These are phyloP conservation scores for Trichoderma aggressivum DNA, from an alignment of 2,329 filamentous ascomycete species.

Conservation along the genomic window DNA sequence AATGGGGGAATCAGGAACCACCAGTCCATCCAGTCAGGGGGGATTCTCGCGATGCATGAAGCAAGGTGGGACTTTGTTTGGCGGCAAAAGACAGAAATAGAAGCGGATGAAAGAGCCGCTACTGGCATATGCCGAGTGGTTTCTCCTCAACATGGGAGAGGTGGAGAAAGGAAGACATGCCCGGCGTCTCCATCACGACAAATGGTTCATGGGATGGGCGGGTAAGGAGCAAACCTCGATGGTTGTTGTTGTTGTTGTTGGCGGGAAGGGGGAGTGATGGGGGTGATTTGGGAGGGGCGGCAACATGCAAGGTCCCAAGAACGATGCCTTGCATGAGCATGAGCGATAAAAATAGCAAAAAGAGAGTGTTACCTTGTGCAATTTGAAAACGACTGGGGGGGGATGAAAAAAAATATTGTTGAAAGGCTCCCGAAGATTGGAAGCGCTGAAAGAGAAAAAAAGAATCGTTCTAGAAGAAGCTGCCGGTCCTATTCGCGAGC, in stretches of 20 bases:
- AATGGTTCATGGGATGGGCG: background rate
- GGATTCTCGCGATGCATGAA: background rate
- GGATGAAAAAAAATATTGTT: background rate
- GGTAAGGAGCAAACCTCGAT: background rate
- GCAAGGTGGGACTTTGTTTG: conserved; percentile 1
- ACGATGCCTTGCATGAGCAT: conserved; percentile 7
- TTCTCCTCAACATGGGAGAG: background rate
- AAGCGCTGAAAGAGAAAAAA: background rate
- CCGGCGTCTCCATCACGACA: background rate
- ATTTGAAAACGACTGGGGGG: background rate
- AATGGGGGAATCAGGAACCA: conserved; percentile 15
- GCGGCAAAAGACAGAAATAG: conserved; percentile 12
- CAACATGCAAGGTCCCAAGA: background rate
- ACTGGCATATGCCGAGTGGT: background rate
- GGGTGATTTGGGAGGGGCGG: background rate
- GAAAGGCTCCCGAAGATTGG: background rate
- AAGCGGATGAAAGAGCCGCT: background rate
- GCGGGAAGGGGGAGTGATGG: background rate
- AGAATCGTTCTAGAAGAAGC: conserved; percentile 17
- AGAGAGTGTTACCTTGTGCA: background rate
- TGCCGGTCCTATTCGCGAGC: conserved; percentile 4
- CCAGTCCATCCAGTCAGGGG: background rate
- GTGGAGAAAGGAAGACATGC: background rate
- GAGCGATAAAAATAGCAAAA: background rate
- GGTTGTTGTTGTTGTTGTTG: background rate